Conservation (phyloP, 805 yeast genomes). For the Candida nitratophila region DNA sequence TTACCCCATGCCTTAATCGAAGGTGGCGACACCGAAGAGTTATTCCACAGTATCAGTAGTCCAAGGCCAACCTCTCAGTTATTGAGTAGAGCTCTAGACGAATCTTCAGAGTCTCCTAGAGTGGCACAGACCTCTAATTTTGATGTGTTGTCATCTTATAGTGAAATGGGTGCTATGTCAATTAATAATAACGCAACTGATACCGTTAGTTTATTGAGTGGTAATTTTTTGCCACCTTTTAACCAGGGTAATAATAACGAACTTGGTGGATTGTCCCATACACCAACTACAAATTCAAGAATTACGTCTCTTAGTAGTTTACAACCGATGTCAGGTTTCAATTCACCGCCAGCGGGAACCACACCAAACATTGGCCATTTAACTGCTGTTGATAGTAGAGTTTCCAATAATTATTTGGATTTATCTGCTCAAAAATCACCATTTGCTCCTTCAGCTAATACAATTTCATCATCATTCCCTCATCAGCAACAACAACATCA, state of each 20-base stretch:
- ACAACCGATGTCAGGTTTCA: background rate
- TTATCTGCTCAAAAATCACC: slow-evolving; percentile 11
- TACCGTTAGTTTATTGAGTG: background rate
- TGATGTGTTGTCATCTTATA: slow-evolving; percentile 8
- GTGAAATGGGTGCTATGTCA: slow-evolving; percentile 1
- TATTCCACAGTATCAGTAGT: background rate
- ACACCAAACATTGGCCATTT: slow-evolving; percentile 2
- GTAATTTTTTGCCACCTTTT: background rate
- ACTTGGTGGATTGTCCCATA: background rate
- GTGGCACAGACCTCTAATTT: slow-evolving; percentile 10
- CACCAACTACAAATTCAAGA: background rate
- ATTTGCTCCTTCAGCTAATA: slow-evolving; percentile 4
- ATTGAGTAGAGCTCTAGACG: background rate
- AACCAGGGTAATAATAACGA: too few relatives aligned
- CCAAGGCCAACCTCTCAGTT: background rate
- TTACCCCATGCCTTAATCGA: slow-evolving; percentile 24
- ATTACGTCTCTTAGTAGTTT: background rate
- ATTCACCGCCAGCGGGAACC: slow-evolving; percentile 1
- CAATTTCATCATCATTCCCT: slow-evolving; percentile 1
- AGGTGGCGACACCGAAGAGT: slow-evolving; percentile 13
- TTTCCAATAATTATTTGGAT: slow-evolving; percentile 7
- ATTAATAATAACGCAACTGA: background rate
- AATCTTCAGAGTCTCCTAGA: slow-evolving; percentile 7
- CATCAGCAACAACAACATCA: background rate
- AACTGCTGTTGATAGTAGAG: slow-evolving; percentile 3